Evolutionary conservation across 2,329 filamentous ascomycete genomes (phyloP).

Genomic region (Fusarium sp.): DNA sequence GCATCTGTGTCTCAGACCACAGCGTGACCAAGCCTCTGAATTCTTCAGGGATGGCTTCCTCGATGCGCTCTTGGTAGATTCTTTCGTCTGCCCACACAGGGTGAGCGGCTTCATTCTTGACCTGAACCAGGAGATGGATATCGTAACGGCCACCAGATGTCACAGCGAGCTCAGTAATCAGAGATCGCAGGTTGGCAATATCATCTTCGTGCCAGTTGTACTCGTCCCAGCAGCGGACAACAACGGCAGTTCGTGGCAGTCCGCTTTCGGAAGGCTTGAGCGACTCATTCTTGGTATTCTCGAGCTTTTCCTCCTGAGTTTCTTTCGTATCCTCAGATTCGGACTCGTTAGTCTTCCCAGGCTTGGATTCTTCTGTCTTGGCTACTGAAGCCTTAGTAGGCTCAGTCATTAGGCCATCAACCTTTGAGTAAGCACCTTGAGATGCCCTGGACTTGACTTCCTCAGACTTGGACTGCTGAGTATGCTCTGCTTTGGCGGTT

Average conservation of each 20-base stretch:
- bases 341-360: slow-evolving; percentile 13
- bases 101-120: slow-evolving; percentile 79
- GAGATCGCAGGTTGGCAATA: slow-evolving; percentile 82
- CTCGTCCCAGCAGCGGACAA: slow-evolving; percentile 86
- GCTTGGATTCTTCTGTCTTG: slow-evolving; percentile 1
- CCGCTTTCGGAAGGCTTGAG: slow-evolving; percentile 14
- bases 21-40: slow-evolving; percentile 90
- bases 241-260: slow-evolving; percentile 72
- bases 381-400: slow-evolving; percentile 8
- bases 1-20: slow-evolving; percentile 96
- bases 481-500: slow-evolving; percentile 10
- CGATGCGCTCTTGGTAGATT: slow-evolving; percentile 74
- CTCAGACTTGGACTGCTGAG: slow-evolving; percentile 4
- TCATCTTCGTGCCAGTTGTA: slow-evolving; percentile 85
- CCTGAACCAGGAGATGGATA: slow-evolving; percentile 85
- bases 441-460: not conserved
- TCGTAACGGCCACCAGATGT: slow-evolving; percentile 89
- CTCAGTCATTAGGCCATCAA: not conserved
- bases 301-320: not conserved
- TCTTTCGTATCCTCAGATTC: slow-evolving; percentile 11
- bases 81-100: slow-evolving; percentile 83
- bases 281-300: slow-evolving; percentile 1
- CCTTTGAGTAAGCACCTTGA: slow-evolving; percentile 2
- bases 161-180: slow-evolving; percentile 85
- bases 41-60: slow-evolving; percentile 80